These are phyloP conservation scores for Ceratocystis cubensis DNA, from an alignment of 2,329 filamentous ascomycete species.

Conservation along the genomic window DNA sequence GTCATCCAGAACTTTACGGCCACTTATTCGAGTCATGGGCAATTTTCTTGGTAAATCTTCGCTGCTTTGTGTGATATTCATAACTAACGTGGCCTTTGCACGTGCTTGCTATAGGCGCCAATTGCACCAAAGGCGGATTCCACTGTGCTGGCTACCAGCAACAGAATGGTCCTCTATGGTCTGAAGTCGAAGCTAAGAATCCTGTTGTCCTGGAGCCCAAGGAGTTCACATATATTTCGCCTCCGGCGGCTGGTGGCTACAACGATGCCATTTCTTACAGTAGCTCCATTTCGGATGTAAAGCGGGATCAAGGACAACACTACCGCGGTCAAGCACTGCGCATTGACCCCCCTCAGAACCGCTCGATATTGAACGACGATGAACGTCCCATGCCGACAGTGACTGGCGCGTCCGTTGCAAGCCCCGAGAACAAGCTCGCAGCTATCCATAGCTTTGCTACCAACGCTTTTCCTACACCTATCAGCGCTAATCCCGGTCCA, in stretches of 20 bases:
- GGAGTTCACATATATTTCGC: slow-evolving; percentile 47
- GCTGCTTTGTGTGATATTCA: neutral
- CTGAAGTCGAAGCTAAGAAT: slow-evolving; percentile 60
- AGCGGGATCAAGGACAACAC: slow-evolving; percentile 31
- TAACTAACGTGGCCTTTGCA: slow-evolving; percentile 1
- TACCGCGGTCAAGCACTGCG: slow-evolving; percentile 51
- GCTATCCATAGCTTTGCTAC: slow-evolving; percentile 40
- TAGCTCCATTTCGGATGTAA: slow-evolving; percentile 49
- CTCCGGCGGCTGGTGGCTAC: slow-evolving; percentile 34
- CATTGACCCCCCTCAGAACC: slow-evolving; percentile 50
- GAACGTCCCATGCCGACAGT: slow-evolving; percentile 49
- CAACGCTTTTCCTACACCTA: slow-evolving; percentile 49
- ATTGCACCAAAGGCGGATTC: slow-evolving; percentile 83
- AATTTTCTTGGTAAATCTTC: neutral
- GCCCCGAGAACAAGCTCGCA: slow-evolving; percentile 51
- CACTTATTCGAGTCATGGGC: neutral
- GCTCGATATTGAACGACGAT: slow-evolving; percentile 42
- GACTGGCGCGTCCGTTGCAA: slow-evolving; percentile 40
- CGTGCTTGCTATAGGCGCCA: slow-evolving; percentile 48
- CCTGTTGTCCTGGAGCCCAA: slow-evolving; percentile 71
- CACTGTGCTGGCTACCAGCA: slow-evolving; percentile 84
- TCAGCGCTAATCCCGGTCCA: slow-evolving; percentile 42
- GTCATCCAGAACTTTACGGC: slow-evolving; percentile 3
- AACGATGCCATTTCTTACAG: slow-evolving; percentile 41
- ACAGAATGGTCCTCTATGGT: slow-evolving; percentile 57